phyloP scores from a whole-genome alignment of 345 rosid genomes.

The Passiflora organensis region DNA sequence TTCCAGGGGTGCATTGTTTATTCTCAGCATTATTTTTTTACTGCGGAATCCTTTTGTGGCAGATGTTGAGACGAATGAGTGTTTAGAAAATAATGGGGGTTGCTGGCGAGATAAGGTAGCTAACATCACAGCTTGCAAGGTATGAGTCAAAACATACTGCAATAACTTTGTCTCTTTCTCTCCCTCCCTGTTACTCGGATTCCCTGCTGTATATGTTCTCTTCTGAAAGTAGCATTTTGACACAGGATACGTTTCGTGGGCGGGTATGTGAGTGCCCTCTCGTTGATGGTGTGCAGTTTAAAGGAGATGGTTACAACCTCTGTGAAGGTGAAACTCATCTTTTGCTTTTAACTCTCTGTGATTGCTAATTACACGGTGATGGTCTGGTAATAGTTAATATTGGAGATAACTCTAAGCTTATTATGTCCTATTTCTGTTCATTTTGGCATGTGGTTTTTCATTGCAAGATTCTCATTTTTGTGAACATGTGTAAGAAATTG shows the following conservation, averaged over 20 bases:
- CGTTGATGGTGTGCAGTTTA: conserved; percentile 91
- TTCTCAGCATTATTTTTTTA: conserved; percentile 11
- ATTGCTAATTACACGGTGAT: no score
- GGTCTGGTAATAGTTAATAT: neutral
- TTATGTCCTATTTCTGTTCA: no score
- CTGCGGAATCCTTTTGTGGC: conserved; percentile 18
- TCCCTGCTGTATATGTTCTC: neutral
- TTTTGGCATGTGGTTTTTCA: no score
- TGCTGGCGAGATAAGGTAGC: conserved; percentile 87
- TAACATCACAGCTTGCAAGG: conserved; percentile 96
- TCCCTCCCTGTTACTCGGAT: conserved; percentile 1
- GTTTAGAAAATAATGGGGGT: conserved; percentile 88
- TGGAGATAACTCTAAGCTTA: neutral
- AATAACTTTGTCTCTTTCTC: neutral
- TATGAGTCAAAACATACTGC: conserved; percentile 22
- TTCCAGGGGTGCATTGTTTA: no score
- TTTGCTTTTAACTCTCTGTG: neutral
- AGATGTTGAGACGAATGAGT: conserved; percentile 96
- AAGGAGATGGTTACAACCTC: conserved; percentile 89
- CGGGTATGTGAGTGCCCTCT: conserved; percentile 87
- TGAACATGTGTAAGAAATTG: no score
- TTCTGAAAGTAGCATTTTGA: neutral
- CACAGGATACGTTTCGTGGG: conserved; percentile 96
- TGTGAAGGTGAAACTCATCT: conserved; percentile 70
- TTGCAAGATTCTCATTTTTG: no score